Conservation (phyloP, 129 eudicot species). For the Logfia minima region DNA sequence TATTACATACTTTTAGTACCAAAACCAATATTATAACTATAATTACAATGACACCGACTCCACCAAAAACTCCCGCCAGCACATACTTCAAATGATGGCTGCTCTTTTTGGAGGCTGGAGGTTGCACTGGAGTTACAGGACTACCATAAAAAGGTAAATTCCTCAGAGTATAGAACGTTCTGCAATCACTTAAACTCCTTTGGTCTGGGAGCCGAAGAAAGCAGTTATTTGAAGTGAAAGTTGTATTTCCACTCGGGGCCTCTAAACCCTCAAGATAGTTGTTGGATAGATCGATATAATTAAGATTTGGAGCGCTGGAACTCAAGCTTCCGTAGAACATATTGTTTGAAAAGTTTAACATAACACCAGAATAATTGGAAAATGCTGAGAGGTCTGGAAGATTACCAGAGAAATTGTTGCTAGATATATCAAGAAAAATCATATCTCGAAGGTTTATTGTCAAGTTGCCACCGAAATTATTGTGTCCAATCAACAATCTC, state of each 20-base stretch:
- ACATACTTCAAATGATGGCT: constrained; percentile 42
- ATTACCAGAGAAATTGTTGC: constrained; percentile 49
- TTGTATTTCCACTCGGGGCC: constrained; percentile 20
- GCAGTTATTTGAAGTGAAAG: constrained; percentile 44
- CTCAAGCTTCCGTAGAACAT: constrained; percentile 52
- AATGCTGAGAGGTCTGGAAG: constrained; percentile 36
- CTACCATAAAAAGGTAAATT: constrained; percentile 36
- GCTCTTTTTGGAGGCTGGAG: constrained; percentile 32
- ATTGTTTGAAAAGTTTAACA: constrained; percentile 65
- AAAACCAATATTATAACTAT: constrained; percentile 30
- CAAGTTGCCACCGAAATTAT: constrained; percentile 49
- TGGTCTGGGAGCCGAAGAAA: constrained; percentile 42
- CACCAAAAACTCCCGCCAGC: constrained; percentile 71
- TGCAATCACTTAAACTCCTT: constrained; percentile 50
- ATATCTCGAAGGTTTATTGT: constrained; percentile 30
- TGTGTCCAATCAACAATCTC: constrained; percentile 44
- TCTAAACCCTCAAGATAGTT: constrained; percentile 64
- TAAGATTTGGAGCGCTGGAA: constrained; percentile 18
- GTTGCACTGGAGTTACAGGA: constrained; percentile 25
- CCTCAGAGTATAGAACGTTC: constrained; percentile 41
- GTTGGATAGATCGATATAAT: constrained; percentile 55
- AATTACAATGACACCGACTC: constrained; percentile 53
- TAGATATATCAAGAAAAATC: constrained; percentile 41
- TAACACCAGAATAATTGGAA: constrained; percentile 33
- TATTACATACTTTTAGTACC: constrained; percentile 37